A percentile compares a stretch with the other conserved stretches of the same genome.
phyloP scores from a whole-genome alignment of 2,329 filamentous ascomycete species.

The Aspergillus chevalieri region DNA sequence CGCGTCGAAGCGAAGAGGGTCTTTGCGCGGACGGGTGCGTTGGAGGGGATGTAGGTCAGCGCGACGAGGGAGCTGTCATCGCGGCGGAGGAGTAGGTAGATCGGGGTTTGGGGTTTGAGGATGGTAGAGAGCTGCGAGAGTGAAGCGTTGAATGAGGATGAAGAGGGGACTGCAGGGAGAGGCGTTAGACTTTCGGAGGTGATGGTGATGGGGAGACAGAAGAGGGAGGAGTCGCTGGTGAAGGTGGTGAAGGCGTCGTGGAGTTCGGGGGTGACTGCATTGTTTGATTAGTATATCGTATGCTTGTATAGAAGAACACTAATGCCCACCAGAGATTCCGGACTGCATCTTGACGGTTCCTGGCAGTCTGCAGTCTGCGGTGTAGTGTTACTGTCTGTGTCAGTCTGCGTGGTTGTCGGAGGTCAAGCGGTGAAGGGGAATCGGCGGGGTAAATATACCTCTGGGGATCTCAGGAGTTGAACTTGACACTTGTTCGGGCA shows the following conservation, averaged over 20 bases:
- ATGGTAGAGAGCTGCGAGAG: constrained; percentile 45
- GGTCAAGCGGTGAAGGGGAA: constrained; percentile 19
- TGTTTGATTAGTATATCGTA: constrained; percentile 2
- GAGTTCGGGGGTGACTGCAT: constrained; percentile 40
- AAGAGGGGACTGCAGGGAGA: constrained; percentile 33
- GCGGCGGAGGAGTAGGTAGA: constrained; percentile 57
- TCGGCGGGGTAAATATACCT: not conserved
- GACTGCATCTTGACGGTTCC: constrained; percentile 39
- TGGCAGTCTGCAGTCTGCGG: not conserved
- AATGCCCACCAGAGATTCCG: constrained; percentile 40
- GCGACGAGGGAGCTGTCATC: constrained; percentile 38
- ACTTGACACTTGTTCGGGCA: not conserved
- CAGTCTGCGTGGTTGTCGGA: constrained; percentile 4
- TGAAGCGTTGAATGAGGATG: constrained; percentile 46
- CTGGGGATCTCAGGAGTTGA: not conserved
- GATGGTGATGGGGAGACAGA: constrained; percentile 44
- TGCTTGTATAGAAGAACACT: not conserved
- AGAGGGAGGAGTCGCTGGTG: constrained; percentile 33
- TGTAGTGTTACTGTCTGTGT: not conserved
- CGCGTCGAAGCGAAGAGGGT: constrained; percentile 62
- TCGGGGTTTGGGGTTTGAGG: constrained; percentile 50
- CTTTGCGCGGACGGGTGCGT: constrained; percentile 59
- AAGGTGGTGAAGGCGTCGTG: constrained; percentile 43
- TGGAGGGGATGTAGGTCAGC: constrained; percentile 58
- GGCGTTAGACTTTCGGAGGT: constrained; percentile 39